Evolutionary conservation across 1,284 basidiomycete genomes (phyloP).

Genomic region (Boletus semigastroideus): DNA sequence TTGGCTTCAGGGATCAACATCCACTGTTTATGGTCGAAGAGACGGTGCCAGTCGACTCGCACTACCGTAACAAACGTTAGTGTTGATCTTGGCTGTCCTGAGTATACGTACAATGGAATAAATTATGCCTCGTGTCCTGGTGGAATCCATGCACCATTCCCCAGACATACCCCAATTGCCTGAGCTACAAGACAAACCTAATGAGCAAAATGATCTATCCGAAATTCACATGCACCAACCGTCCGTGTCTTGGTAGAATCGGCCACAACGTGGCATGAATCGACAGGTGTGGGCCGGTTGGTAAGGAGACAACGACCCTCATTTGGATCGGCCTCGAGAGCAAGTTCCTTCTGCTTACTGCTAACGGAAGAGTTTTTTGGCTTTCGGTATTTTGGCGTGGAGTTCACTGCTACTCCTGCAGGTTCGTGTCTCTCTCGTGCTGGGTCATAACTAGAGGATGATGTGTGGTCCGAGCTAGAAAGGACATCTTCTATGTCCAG

Average conservation of each 20-base stretch:
- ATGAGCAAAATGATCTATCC: background rate
- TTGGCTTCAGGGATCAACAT: background rate
- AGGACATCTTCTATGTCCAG: too few relatives aligned
- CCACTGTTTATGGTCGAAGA: background rate
- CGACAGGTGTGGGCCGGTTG: background rate
- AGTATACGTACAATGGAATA: background rate
- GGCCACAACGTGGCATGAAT: background rate
- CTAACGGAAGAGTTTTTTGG: too few relatives aligned
- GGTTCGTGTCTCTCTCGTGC: too few relatives aligned
- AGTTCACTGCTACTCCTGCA: too few relatives aligned
- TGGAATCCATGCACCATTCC: background rate
- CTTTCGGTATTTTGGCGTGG: too few relatives aligned
- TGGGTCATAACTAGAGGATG: too few relatives aligned
- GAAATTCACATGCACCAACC: background rate
- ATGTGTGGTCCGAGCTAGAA: too few relatives aligned
- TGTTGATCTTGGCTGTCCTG: rapidly evolving
- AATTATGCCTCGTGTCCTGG: background rate
- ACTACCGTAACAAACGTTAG: background rate
- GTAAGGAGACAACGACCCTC: background rate
- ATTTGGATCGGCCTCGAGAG: background rate
- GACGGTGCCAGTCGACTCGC: background rate
- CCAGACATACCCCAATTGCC: conserved; percentile 70
- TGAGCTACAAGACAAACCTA: conserved; percentile 30
- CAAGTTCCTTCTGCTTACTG: background rate
- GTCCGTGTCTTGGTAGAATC: background rate